These are phyloP conservation scores for Collybiopsis confluens DNA, from an alignment of 768 basidiomycete species.

Conservation along the genomic window DNA sequence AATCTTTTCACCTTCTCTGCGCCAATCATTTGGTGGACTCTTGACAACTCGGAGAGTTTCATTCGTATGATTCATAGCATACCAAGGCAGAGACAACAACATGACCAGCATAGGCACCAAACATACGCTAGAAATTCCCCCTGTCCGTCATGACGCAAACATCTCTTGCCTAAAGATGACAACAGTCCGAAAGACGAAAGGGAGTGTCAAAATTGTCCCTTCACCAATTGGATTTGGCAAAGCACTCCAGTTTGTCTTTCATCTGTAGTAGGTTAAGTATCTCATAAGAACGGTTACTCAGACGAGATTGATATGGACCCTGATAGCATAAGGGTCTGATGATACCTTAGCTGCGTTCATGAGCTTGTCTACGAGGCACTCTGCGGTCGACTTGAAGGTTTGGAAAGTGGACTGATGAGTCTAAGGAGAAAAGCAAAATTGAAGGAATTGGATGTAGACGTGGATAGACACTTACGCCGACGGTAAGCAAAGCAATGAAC, in stretches of 20 bases:
- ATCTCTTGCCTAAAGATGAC: background rate
- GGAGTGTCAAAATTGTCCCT: constrained; percentile 18
- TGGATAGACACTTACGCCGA: constrained; percentile 66
- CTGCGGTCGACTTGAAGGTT: constrained; percentile 98
- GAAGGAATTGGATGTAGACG: background rate
- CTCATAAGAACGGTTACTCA: background rate
- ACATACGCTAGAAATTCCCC: background rate
- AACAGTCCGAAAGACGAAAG: background rate
- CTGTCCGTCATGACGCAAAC: background rate
- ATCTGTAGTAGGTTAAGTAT: constrained; percentile 67
- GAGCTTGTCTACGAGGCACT: constrained; percentile 98
- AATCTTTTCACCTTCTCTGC: too few species aligned
- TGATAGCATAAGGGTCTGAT: constrained; percentile 99
- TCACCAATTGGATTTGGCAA: constrained; percentile 99
- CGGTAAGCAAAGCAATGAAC: constrained; percentile 90
- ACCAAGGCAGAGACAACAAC: background rate
- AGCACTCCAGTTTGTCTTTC: constrained; percentile 99
- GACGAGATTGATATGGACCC: constrained; percentile 46
- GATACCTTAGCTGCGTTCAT: constrained; percentile 99
- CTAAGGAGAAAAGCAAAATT: constrained; percentile 34
- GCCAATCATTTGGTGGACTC: too few species aligned
- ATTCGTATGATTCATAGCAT: constrained; percentile 4
- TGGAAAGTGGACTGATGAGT: constrained; percentile 99
- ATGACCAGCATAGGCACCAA: background rate
- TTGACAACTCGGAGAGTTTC: too few species aligned